Evolutionary conservation across 345 rosid species (phyloP), one percentile per base, ranked within the genome.

Genomic region (Arabidopsis arenosa): DNA sequence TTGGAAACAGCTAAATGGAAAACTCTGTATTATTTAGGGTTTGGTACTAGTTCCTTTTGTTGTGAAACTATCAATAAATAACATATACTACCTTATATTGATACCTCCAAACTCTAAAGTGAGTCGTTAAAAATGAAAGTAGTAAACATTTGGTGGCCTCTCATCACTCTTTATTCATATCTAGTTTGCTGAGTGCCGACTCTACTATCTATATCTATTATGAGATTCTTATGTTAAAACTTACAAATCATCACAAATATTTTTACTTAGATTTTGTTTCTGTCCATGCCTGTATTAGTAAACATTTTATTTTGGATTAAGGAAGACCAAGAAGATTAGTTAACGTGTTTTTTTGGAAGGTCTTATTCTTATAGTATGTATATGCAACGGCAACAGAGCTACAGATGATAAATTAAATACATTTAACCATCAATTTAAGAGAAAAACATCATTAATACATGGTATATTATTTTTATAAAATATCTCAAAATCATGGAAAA

Each of bases 11-110:
- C 79, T 57, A 17, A 49, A 14, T 32, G 48, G 43, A 67, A 48
- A 43, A 52, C 40, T 75, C 12, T 52, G 5, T 37, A 61, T 52
- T 18, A 21, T 52, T 52, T 67, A 67, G 51, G 68, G 37, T 51
- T 59, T 49, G 62, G 59, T 67, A 59, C 66, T 67, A 61, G 52
- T 37, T 59, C 39, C 61, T 52, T 53, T 68, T 51, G 28, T 32
- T 59, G 67, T 68, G 61, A 63, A 52, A 67, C 68, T 15, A 52
- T 47, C 41, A 11, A 51, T 65, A 10, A 12, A 74, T 41, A 65
- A 54, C 30, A 15, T 64, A 15, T 9, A 44, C 5, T 9, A 44
- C 5, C 14, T 53, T 51, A 18, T 33, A 18, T 41, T 40, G 44
- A 53, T 40, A 30, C 18, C 45, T 73, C 45, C 36, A 8, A 8